Base-by-base conservation (phyloP, 2,329 filamentous ascomycete species). In the Ceratocystis eucalypticola region DNA sequence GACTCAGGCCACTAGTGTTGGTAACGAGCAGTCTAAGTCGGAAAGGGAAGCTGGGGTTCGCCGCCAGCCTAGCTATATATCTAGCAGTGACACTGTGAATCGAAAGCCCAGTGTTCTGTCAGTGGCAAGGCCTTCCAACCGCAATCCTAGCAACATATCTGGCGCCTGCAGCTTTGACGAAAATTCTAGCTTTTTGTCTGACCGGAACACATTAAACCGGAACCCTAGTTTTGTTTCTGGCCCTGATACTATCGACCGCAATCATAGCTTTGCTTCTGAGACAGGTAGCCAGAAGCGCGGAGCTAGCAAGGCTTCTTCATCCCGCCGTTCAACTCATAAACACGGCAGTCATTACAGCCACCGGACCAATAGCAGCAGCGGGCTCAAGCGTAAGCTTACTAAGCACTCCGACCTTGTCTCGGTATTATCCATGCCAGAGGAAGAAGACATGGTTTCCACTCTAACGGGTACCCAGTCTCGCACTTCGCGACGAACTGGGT, bases 381-480 rank as follows among this genome's bases (percentile, higher is more conserved):
- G 79, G 55, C 77, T 90, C 44, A 90, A 88, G 74, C 84, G 90
- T 69, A 85, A 88, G 68, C 81, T 96, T 48, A 96, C 92, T 3
- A 96, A 89, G 68, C 92, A 97, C 75, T 91, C 91, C 17, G 94
- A 99, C 74, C 80, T 99, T 28, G 90, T 99, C 48, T 97, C 94
- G 0, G 91, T 96, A 2, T 79, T 99, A 7, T 97, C 92, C 0
- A 77, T 90, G 67, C 85, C 87, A 0, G 80, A 86, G 68, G 77
- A 84, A 66, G 76, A 76, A 76, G 77, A 30, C 77, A 83, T 44
- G 81, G 84, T 63, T 81, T 81, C 62, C 81, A 86, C 67, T 91
- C 87, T 72, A 84, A 17, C 53, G 4, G 65, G 66, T 44, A 46
- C 64, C 7, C 50, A 37, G 48, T 68, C 66, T 46, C 57, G 63